Evolutionary conservation across 2,329 filamentous ascomycete species (phyloP), one percentile per base, ranked within the genome.

Genomic region (Pseudocercospora fuligena): DNA sequence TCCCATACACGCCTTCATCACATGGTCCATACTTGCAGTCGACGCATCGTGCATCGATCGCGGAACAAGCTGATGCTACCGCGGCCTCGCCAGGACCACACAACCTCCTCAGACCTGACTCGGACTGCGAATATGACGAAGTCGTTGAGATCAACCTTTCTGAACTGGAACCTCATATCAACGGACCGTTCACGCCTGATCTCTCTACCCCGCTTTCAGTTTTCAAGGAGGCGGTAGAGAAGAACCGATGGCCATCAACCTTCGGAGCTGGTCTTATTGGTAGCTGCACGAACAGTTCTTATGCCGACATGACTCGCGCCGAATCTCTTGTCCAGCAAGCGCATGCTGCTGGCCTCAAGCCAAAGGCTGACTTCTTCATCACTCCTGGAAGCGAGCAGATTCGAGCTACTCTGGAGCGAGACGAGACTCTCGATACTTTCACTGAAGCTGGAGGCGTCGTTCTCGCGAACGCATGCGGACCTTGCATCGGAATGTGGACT

Each of bases 231-330:
- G 89, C 91, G 1, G 92, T 97, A 23, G 86, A 91, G 80, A 86
- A 90, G 73, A 93, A 97, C 80, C 84, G 91, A 60, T 99, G 95
- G 95, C 95, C 95, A 1, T 88, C 92, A 77, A 93, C 90, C 69
- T 90, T 99, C 68, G 95, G 93, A 12, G 94, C 95, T 27, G 94
- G 94, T 60, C 86, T 99, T 63, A 99, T 99, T 77, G 95, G 95
- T 67, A 97, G 93, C 82, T 99, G 95, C 85, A 99, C 95, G 60
- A 99, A 99, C 86, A 97, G 92, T 79, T 98, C 95, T 1, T 99
- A 98, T 80, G 91, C 97, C 81, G 95, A 99, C 78, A 99, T 99
- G 95, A 96, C 94, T 40, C 90, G 94, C 68, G 92, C 94, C 14
- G 94, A 97, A 81, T 89, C 93, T 76, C 88, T 99, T 64, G 92